These are phyloP conservation scores for Eremochloa ophiuroides DNA, from an alignment of 176 grass and related monocot species.

Conservation along the genomic window DNA sequence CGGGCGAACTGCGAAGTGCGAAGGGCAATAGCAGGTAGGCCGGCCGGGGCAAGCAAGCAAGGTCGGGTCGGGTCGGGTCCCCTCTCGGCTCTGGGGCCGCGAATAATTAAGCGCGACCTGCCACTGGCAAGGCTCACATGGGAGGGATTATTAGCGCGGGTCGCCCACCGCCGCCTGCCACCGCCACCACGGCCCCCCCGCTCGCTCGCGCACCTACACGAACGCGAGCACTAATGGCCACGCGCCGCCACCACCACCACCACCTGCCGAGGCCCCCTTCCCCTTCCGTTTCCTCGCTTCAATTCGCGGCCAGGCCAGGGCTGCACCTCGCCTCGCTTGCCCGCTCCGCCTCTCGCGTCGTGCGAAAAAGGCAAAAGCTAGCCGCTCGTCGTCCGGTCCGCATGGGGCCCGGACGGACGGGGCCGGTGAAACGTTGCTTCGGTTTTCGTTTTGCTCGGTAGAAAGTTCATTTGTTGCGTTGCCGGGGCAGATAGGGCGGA, in stretches of 20 bases:
- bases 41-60: no score
- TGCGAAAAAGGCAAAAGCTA: not conserved
- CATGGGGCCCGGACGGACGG: not conserved
- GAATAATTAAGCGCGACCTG: slow-evolving; percentile 48
- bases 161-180: slow-evolving; percentile 16
- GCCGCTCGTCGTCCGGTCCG: not conserved
- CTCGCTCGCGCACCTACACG: not conserved
- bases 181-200: slow-evolving; percentile 1
- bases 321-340: no score
- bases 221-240: slow-evolving; percentile 35
- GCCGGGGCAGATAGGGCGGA: no score
- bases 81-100: no score
- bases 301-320: not conserved
- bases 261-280: not conserved
- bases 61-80: no score
- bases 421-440: not conserved
- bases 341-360: not conserved
- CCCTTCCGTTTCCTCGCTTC: not conserved
- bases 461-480: no score
- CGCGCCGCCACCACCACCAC: not conserved
- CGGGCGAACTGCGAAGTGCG: no score
- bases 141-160: slow-evolving; percentile 27
- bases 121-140: slow-evolving; percentile 46
- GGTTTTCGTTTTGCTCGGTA: no score
- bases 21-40: no score